Evolutionary conservation across 2,329 filamentous ascomycete genomes (phyloP), one percentile per base, ranked within the genome.

Genomic region (Curvularia verruculosa): DNA sequence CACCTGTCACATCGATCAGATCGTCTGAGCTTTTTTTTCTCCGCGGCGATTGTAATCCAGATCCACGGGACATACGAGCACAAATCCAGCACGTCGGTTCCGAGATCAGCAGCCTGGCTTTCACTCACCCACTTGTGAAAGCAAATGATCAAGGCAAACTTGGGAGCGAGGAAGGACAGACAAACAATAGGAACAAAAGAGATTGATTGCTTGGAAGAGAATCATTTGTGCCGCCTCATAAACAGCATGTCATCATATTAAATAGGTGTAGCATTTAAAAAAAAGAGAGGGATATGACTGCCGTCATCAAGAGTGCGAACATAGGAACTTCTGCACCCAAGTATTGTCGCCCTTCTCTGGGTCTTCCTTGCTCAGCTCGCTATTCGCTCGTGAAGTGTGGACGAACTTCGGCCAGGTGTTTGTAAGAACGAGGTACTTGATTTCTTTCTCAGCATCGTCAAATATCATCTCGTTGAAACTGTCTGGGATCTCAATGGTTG

Each of bases 341-440:
- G 23, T n/a, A 34, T 55, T 47, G 3, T 49, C 44, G 1, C 62
- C 65, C 44, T 58, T 61, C 52, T 63, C 59, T 18, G 60, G 45
- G 21, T 61, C 65, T 21, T 66, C 57, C 43, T 47, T 62, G 47
- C 58, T 64, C 50, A 56, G 44, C 47, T 61, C 61, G 51, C 64
- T 66, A 13, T 61, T 66, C 7, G 61, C 61, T n/a, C 60, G 61
- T 47, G 61, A 62, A 36, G 65, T 54, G 54, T 71, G 72, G 18
- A 75, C 69, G 52, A 73, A 75, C 54, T 73, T 75, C 1, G 72
- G 72, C 73, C 73, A 75, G 0, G 72, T 75, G 41, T 75, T 75
- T 6, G 70, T 74, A 8, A 75, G 65, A 5, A 74, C 66, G 9
- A 75, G 62, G 43, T 75, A 75, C 54, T 75, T 75, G 59, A 74